Evolutionary conservation across 208 protist species (phyloP).

Genomic region (Wallacemonas sp.): DNA sequence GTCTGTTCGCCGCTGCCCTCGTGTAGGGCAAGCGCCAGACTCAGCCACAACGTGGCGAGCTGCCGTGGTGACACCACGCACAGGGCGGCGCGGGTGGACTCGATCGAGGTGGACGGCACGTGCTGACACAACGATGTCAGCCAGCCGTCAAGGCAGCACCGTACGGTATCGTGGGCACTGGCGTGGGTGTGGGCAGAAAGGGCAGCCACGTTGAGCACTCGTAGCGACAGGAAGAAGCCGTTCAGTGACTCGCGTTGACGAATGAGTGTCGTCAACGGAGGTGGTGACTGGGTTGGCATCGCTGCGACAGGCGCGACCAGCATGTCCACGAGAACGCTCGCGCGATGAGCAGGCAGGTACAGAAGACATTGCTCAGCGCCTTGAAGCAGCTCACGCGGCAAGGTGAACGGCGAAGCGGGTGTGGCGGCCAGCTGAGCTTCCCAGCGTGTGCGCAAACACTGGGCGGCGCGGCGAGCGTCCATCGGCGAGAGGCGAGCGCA

Average conservation of each 20-base stretch:
- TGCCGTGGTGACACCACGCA: not conserved
- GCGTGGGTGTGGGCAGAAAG: too few species aligned
- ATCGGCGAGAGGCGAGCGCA: too few species aligned
- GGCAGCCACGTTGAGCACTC: not conserved
- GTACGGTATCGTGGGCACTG: not conserved
- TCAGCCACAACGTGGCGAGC: constrained; percentile 3
- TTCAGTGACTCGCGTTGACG: not conserved
- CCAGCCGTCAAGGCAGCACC: too few species aligned
- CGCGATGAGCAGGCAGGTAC: not conserved
- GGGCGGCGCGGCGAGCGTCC: too few species aligned
- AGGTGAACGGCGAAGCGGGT: not conserved
- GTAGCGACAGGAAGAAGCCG: not conserved
- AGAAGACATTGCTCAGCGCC: not conserved
- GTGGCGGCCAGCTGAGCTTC: not conserved
- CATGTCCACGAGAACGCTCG: not conserved
- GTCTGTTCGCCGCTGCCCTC: not conserved
- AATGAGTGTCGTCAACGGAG: not conserved
- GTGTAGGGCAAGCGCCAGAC: not conserved
- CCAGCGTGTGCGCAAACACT: not conserved
- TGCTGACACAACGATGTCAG: too few species aligned
- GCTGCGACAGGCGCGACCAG: not conserved
- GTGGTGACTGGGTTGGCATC: not conserved
- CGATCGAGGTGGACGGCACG: not conserved
- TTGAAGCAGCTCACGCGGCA: not conserved
- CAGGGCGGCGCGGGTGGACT: not conserved